Conservation (phyloP, 768 basidiomycete genomes). For the Lentinula boryana region DNA sequence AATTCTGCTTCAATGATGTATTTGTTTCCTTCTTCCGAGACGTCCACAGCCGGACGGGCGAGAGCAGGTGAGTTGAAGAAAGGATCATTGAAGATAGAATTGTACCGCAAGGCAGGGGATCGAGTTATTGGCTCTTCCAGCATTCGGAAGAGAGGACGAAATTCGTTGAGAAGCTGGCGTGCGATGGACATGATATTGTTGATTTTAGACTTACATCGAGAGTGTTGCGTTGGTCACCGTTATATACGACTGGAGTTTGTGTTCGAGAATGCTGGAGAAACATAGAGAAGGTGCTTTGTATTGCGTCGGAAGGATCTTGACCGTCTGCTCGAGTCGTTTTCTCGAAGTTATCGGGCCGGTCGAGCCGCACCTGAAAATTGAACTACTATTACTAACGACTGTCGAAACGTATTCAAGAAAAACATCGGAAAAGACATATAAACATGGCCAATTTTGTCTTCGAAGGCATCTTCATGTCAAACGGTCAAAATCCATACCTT, state of each 20-base stretch:
- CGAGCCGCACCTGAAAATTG: background rate
- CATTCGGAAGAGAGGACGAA: constrained; percentile 71
- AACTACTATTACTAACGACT: background rate
- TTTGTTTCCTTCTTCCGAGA: constrained; percentile 57
- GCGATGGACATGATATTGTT: constrained; percentile 50
- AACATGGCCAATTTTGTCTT: too few species aligned
- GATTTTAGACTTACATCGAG: background rate
- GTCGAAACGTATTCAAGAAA: too few species aligned
- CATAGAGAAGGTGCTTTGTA: background rate
- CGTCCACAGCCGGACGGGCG: constrained; percentile 56
- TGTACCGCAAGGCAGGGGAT: constrained; percentile 21
- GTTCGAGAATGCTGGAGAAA: background rate
- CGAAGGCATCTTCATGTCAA: too few species aligned
- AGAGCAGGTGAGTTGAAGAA: constrained; percentile 29
- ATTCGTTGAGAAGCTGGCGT: constrained; percentile 61
- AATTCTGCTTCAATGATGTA: constrained; percentile 74
- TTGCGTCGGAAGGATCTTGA: background rate
- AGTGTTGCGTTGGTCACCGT: background rate
- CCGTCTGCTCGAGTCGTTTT: background rate
- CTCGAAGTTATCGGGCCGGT: background rate
- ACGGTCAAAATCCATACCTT: too few species aligned
- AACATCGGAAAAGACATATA: too few species aligned
- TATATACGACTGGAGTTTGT: background rate
- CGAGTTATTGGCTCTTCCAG: constrained; percentile 64
- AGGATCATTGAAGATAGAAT: constrained; percentile 43